Percentiles rank a stretch among this genome's conserved stretches.
phyloP scores from a whole-genome alignment of 768 basidiomycete genomes.

The Trichaptum fuscoviolaceum region DNA sequence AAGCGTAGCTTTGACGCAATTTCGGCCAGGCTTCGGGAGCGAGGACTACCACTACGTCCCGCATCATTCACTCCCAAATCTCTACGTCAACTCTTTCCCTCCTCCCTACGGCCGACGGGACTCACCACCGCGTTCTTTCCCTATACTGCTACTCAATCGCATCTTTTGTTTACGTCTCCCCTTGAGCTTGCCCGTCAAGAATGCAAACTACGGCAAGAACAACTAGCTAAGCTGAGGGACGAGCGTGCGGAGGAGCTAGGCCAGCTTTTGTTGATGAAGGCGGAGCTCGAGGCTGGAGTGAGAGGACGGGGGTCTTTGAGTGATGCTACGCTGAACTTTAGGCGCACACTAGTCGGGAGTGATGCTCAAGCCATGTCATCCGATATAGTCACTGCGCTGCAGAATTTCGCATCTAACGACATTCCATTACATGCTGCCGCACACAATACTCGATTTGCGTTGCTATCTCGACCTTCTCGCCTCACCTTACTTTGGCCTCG shows the following conservation, averaged over 20 bases:
- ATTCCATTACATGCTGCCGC: slow-evolving; percentile 26
- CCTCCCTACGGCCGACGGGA: slow-evolving; percentile 39
- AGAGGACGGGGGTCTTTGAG: slow-evolving; percentile 4
- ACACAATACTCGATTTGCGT: slow-evolving; percentile 23
- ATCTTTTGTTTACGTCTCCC: slow-evolving; percentile 40
- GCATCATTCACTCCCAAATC: slow-evolving; percentile 44
- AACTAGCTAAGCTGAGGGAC: slow-evolving; percentile 61
- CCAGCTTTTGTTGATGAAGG: slow-evolving; percentile 49
- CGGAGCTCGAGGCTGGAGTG: slow-evolving; percentile 18
- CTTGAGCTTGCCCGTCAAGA: slow-evolving; percentile 63
- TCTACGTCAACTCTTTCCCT: slow-evolving; percentile 43
- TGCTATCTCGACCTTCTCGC: slow-evolving; percentile 62
- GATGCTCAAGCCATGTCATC: slow-evolving; percentile 2
- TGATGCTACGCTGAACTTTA: background rate
- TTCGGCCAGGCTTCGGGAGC: slow-evolving; percentile 35
- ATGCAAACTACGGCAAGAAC: slow-evolving; percentile 51
- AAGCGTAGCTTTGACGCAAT: slow-evolving; percentile 22
- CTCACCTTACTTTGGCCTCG: slow-evolving; percentile 78
- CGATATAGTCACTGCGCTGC: slow-evolving; percentile 7
- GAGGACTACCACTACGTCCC: slow-evolving; percentile 40
- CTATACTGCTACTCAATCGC: slow-evolving; percentile 39
- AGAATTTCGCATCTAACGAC: slow-evolving; percentile 20
- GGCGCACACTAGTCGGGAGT: slow-evolving; percentile 4
- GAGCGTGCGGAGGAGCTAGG: slow-evolving; percentile 67
- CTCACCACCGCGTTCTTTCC: slow-evolving; percentile 62